Base-by-base conservation (phyloP, 75 land plant genomes). In the Sequoiadendron giganteum region DNA sequence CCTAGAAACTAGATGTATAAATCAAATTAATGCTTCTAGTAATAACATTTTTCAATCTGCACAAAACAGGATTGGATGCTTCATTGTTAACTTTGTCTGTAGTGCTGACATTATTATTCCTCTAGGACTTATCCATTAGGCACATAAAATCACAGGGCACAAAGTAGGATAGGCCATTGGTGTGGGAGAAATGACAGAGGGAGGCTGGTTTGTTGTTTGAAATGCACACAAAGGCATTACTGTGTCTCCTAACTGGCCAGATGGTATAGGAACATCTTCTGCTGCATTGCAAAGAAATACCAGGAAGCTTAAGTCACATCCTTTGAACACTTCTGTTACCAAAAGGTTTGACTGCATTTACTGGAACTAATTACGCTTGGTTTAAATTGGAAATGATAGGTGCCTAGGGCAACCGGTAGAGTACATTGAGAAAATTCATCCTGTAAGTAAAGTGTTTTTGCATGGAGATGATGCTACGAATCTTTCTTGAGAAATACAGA, bases 141-240 rank as follows among this genome's bases (percentile, higher is more conserved):
- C 40, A 79, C 25, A 42, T 79, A 40, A 42, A 79, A 79, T 79
- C 10, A 79, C 82, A 8, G 8, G 82, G 45, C 30, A 82, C 85
- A 58, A 49, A 92, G 92, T 88, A 88, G 85, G 89, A 92, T 88
- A 88, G 96, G 99, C 83, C 98, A 96, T 86, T 95, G 95, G 76
- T 96, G 95, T 43, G 93, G 94, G 88, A 87, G 95, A 83, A 97
- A 96, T 97, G 99, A 97, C 87, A 97, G 94, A 85, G 94, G 96
- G 0, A 85, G 88, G 21, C 94, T 97, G 21, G 91, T 97, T 10
- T 40, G 87, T 40, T 96, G 98, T 91, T 52, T 16, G 13, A 89
- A 87, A 13, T 97, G 99, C 88, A 91, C 81, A 25, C 87, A 78
- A 54, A 97, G 94, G 87, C 91, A 98, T 38, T 95, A 86, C 85